Evolutionary conservation across 768 basidiomycete species (phyloP).

Genomic region (Mycena albidolilacea): DNA sequence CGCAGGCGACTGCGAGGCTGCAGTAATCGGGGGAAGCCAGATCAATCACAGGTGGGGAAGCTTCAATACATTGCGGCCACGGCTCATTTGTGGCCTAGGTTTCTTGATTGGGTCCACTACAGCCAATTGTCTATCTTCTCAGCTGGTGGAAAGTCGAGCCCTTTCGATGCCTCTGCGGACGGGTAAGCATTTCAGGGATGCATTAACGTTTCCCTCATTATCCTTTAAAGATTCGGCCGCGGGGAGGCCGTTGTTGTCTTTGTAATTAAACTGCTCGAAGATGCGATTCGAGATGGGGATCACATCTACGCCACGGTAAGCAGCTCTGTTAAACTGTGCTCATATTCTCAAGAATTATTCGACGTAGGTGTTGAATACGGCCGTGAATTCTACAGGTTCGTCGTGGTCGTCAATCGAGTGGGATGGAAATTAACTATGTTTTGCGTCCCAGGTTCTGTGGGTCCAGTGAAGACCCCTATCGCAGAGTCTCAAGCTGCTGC

Average conservation of each 20-base stretch:
- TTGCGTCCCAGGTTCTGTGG: slow-evolving; percentile 43
- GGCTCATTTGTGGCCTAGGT: slow-evolving; percentile 38
- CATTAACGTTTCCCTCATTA: background rate
- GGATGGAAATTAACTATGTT: too few species aligned
- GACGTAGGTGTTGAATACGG: slow-evolving; percentile 9
- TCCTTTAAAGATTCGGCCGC: slow-evolving; percentile 42
- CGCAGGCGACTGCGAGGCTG: slow-evolving; percentile 62
- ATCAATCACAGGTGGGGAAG: slow-evolving; percentile 54
- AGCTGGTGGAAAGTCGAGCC: slow-evolving; percentile 60
- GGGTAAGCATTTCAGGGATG: slow-evolving; percentile 49
- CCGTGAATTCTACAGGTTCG: slow-evolving; percentile 42
- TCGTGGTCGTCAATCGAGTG: too few species aligned
- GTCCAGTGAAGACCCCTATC: slow-evolving; percentile 55
- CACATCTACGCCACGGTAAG: slow-evolving; percentile 48
- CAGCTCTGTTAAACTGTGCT: background rate
- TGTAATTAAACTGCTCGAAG: slow-evolving; percentile 49
- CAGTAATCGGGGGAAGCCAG: slow-evolving; percentile 62
- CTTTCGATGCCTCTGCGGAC: slow-evolving; percentile 59
- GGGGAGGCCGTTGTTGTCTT: slow-evolving; percentile 49
- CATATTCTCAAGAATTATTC: background rate
- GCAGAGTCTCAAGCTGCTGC: slow-evolving; percentile 54
- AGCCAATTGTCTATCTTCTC: slow-evolving; percentile 55
- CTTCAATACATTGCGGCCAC: background rate
- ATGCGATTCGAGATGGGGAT: slow-evolving; percentile 49
- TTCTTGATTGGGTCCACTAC: slow-evolving; percentile 56